Evolutionary conservation across 495 filamentous ascomycete species (phyloP).

Genomic region (Penicillium parvum): DNA sequence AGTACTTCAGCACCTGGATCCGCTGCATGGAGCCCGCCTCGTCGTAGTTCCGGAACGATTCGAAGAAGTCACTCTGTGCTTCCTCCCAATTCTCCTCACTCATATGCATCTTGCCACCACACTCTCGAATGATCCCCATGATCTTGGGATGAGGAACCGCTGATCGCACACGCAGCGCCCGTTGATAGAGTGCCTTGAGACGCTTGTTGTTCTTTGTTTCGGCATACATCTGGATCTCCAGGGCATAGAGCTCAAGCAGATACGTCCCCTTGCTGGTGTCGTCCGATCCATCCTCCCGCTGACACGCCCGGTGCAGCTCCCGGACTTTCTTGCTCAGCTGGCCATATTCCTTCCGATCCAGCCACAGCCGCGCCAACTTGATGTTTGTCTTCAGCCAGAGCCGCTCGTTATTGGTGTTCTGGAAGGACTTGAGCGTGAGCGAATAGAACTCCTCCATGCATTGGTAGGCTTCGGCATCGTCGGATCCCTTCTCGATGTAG

Average conservation of each 20-base stretch:
- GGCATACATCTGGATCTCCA: slow-evolving; percentile 98
- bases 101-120: slow-evolving; percentile 99
- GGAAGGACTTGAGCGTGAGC: slow-evolving; percentile 85
- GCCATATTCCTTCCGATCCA: slow-evolving; percentile 84
- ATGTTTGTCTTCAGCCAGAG: slow-evolving; percentile 98
- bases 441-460: slow-evolving; percentile 98
- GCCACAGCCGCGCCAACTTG: slow-evolving; percentile 85
- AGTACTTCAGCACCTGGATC: slow-evolving; percentile 96
- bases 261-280: slow-evolving; percentile 97
- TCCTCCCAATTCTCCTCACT: slow-evolving; percentile 99
- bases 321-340: slow-evolving; percentile 78
- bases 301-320: slow-evolving; percentile 85
- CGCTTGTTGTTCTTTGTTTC: slow-evolving; percentile 97
- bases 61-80: slow-evolving; percentile 95
- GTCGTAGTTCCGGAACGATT: slow-evolving; percentile 98
- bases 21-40: slow-evolving; percentile 93
- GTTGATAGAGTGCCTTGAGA: slow-evolving; percentile 86
- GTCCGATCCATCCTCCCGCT: slow-evolving; percentile 81
- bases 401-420: slow-evolving; percentile 95
- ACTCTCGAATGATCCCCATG: slow-evolving; percentile 98
- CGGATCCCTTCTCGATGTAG: slow-evolving; percentile 90
- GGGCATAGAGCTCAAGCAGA: slow-evolving; percentile 88
- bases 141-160: slow-evolving; percentile 98
- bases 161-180: slow-evolving; percentile 83
- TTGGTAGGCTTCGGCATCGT: slow-evolving; percentile 68